Evolutionary conservation across 805 yeast genomes (phyloP), one percentile per base, ranked within the genome.

Genomic region (Monosporozyma aerobia): DNA sequence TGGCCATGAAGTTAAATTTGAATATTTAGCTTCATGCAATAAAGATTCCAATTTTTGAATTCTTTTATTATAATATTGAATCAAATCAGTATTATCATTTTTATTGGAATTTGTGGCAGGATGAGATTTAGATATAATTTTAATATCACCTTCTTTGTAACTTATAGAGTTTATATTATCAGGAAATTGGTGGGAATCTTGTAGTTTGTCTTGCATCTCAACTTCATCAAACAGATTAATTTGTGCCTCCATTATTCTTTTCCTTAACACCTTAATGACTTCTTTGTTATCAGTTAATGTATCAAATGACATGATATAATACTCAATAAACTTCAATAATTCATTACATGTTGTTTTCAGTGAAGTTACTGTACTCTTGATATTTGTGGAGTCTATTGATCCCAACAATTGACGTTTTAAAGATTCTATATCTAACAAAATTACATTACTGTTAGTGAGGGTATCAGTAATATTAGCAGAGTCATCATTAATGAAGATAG

Each of bases 11-110:
- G 74, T 74, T 40, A 81, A 71, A 50, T 80, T 78, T 47, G 77
- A 76, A 61, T 77, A 81, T 57, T 80, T 87, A 51, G 81, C 85
- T 56, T 86, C 88, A 63, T 89, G 94, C 14, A 90, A 69, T 40
- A 89, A 68, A 51, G 80, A 83, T 59, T 90, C 97, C 50, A 92
- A 74, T 58, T 85, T 85, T 56, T 79, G 80, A 43, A 92, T 87
- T 51, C 96, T 72, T 10, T 79, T 68, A 63, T 84, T 84, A 57
- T 89, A 83, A 9, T 45, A 49, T 30, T 49, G 41, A 10, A 56
- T 48, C 10, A 55, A 52, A 4, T 32, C 37, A 3, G 49, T 11
- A 43, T 5, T 22, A 9, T 48, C 47, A 3, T 44, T 23, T 9
- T 22, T 22, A 37, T 22, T 25, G 19, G 11, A 25, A 23, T 14